These are phyloP conservation scores for Xylona heveae DNA, from an alignment of 495 filamentous ascomycete species.

Conservation along the genomic window DNA sequence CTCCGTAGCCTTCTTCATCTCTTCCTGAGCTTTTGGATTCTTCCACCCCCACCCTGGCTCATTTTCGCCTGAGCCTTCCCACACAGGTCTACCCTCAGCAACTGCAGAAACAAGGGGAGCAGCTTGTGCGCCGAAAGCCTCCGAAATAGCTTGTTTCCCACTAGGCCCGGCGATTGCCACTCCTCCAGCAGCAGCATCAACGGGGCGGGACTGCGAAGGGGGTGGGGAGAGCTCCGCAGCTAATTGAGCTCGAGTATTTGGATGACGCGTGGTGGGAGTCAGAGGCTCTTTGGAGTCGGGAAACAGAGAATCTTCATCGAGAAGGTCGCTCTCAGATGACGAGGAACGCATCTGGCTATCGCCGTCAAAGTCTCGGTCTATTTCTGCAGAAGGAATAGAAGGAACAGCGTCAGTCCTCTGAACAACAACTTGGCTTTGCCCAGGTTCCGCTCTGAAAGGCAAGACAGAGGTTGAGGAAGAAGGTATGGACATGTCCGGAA, in stretches of 20 bases:
- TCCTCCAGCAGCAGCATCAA: not conserved
- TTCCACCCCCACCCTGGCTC: constrained; percentile 31
- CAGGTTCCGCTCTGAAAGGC: too few relatives aligned
- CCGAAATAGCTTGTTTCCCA: too few relatives aligned
- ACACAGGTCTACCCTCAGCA: constrained; percentile 8
- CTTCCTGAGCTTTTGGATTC: constrained; percentile 36
- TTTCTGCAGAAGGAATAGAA: too few relatives aligned
- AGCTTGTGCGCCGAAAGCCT: constrained; percentile 3
- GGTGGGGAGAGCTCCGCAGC: too few relatives aligned
- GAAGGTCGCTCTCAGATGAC: constrained; percentile 24
- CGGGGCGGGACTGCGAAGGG: constrained; percentile 2
- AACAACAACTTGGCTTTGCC: too few relatives aligned
- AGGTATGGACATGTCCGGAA: too few relatives aligned
- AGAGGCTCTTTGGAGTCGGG: constrained; percentile 6
- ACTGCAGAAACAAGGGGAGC: constrained; percentile 9
- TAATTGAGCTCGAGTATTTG: too few relatives aligned
- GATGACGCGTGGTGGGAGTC: too few relatives aligned
- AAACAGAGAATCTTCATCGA: constrained; percentile 11
- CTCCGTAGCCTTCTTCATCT: constrained; percentile 28
- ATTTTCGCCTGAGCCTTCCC: constrained; percentile 12
- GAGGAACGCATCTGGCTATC: constrained; percentile 32
- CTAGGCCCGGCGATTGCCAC: not conserved
- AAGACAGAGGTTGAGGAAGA: too few relatives aligned
- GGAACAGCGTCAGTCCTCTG: too few relatives aligned
- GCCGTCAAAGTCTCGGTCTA: constrained; percentile 24